A percentile compares a stretch with the other conserved stretches of the same genome.
phyloP scores from a whole-genome alignment of 352 stramenopile genomes.

The Globisporangium okanoganense region DNA sequence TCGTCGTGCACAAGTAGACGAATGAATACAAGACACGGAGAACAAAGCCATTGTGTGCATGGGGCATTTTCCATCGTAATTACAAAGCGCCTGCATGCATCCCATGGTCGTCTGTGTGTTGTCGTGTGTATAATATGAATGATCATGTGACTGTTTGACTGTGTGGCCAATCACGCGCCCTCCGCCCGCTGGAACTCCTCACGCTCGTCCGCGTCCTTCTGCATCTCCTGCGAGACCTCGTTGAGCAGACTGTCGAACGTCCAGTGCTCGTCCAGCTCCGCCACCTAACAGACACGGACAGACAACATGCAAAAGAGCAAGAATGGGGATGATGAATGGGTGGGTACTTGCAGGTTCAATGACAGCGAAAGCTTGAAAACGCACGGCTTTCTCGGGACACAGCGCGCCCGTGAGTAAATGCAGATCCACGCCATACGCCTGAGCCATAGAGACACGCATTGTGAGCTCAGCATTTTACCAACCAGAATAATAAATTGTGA shows the following conservation, averaged over 20 bases:
- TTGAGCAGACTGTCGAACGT: conserved; percentile 75
- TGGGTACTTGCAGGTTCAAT: no score
- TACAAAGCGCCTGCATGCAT: background rate
- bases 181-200: conserved; percentile 56
- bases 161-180: conserved; percentile 10
- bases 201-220: conserved; percentile 75
- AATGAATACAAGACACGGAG: no score
- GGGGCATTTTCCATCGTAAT: background rate
- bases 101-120: background rate
- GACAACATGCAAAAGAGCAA: background rate
- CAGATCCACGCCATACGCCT: conserved; percentile 64
- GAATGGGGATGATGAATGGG: no score
- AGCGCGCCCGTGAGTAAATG: conserved; percentile 61
- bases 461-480: background rate
- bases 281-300: conserved; percentile 39
- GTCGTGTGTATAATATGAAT: background rate
- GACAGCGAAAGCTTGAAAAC: background rate
- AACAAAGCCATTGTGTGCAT: no score
- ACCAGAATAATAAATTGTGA: no score
- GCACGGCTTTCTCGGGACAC: conserved; percentile 67
- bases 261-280: conserved; percentile 65
- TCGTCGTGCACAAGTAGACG: conserved; percentile 70
- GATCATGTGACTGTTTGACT: background rate
- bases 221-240: conserved; percentile 76
- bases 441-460: background rate